phyloP scores from a whole-genome alignment of 306 rosid genomes.

The Glycyrrhiza uralensis region DNA sequence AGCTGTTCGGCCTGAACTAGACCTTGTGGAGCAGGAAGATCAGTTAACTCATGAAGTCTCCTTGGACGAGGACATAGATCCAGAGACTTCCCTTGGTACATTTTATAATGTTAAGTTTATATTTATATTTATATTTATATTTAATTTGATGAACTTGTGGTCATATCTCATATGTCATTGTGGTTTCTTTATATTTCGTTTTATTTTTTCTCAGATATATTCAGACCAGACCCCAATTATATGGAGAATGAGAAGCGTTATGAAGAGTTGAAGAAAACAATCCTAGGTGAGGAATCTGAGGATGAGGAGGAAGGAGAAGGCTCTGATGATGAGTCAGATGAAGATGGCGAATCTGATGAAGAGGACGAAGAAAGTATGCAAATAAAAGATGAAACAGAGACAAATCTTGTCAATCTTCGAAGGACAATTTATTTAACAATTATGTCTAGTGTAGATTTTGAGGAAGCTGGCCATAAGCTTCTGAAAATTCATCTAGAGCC shows the following conservation, averaged over 20 bases:
- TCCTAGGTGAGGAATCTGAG: slow-evolving; percentile 86
- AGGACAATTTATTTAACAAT: slow-evolving; percentile 90
- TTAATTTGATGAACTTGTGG: slow-evolving; percentile 15
- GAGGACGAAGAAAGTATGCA: slow-evolving; percentile 72
- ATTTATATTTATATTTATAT: background rate
- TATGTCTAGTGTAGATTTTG: slow-evolving; percentile 96
- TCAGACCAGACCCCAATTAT: slow-evolving; percentile 77
- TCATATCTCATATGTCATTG: background rate
- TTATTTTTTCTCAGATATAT: slow-evolving; percentile 53
- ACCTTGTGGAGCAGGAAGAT: slow-evolving; percentile 53
- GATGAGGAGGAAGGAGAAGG: slow-evolving; percentile 68
- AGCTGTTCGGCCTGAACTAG: slow-evolving; percentile 47
- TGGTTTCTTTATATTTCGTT: slow-evolving; percentile 7
- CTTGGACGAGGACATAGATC: slow-evolving; percentile 47
- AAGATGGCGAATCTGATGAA: slow-evolving; percentile 57
- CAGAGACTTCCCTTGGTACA: slow-evolving; percentile 39
- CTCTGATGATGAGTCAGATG: slow-evolving; percentile 68
- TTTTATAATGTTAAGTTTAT: background rate
- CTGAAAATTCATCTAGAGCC: slow-evolving; percentile 94
- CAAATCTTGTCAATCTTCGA: slow-evolving; percentile 84
- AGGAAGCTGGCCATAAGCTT: slow-evolving; percentile 98
- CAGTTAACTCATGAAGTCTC: slow-evolving; percentile 46
- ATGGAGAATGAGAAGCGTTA: slow-evolving; percentile 72
- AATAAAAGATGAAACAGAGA: slow-evolving; percentile 88
- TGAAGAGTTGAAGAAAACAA: slow-evolving; percentile 76